Percentiles rank a stretch among this genome's conserved stretches.
Evolutionary conservation across 1,284 basidiomycete genomes (phyloP).

Genomic region (Cerioporus squamosus): DNA sequence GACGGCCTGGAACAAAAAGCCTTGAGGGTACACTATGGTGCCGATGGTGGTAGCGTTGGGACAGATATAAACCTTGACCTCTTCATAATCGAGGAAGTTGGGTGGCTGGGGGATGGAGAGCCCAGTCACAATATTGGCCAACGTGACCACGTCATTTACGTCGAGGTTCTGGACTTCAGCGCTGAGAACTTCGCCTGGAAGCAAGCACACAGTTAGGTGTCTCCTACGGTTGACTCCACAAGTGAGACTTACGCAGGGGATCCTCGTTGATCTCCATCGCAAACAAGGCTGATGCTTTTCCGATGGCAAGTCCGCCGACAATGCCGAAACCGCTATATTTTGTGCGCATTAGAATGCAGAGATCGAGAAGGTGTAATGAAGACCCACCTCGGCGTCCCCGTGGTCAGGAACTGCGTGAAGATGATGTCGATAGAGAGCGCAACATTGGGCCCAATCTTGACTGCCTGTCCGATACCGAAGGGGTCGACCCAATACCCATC

Average conservation of each 20-base stretch:
- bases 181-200: background rate
- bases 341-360: no score
- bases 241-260: background rate
- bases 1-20: background rate
- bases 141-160: background rate
- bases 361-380: background rate
- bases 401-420: background rate
- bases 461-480: background rate
- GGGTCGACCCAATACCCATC: background rate
- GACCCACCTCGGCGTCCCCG: background rate
- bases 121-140: background rate
- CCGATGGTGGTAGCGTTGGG: background rate
- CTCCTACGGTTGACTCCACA: no score
- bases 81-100: background rate
- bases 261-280: background rate
- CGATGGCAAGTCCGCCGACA: background rate
- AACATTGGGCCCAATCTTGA: background rate
- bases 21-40: background rate
- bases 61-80: background rate
- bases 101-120: background rate
- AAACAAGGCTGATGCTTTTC: background rate
- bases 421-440: background rate
- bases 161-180: background rate
- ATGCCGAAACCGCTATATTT: no score
- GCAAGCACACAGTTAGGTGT: background rate